Percentiles rank a stretch among this genome's conserved stretches.
These are phyloP conservation scores for Phytophthora foliorum DNA, from an alignment of 352 stramenopile species.

Conservation along the genomic window DNA sequence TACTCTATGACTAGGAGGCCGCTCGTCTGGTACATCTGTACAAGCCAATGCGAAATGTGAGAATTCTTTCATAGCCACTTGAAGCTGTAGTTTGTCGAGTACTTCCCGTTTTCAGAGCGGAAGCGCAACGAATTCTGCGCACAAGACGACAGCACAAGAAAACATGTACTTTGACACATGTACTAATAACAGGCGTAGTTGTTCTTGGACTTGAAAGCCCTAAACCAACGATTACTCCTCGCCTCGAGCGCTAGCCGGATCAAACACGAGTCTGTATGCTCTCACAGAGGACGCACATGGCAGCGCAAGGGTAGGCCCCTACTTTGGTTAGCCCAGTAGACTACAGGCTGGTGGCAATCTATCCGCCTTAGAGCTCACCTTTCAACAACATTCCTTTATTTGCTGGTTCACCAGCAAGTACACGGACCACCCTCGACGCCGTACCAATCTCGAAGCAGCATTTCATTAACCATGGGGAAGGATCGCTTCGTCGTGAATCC, in stretches of 20 bases:
- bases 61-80: background rate
- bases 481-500: slow-evolving; percentile 45
- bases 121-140: slow-evolving; percentile 3
- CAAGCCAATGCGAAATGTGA: background rate
- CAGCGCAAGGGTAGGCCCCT: background rate
- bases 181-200: slow-evolving; percentile 14
- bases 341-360: background rate
- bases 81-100: background rate
- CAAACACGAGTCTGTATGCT: slow-evolving; percentile 11
- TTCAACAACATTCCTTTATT: slow-evolving; percentile 1
- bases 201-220: background rate
- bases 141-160: slow-evolving; percentile 2
- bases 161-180: background rate
- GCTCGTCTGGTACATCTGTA: too few relatives aligned
- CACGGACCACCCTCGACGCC: background rate
- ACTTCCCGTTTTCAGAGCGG: slow-evolving; percentile 6
- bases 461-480: slow-evolving; percentile 32
- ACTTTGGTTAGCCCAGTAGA: background rate
- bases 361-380: background rate
- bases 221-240: background rate
- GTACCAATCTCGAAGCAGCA: too few relatives aligned
- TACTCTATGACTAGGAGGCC: too few relatives aligned
- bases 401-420: slow-evolving; percentile 26
- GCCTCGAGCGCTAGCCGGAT: background rate
- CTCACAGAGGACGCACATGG: background rate